Evolutionary conservation across 139 green algal species (phyloP).

Genomic region (Chlorokybus atmophyticus): DNA sequence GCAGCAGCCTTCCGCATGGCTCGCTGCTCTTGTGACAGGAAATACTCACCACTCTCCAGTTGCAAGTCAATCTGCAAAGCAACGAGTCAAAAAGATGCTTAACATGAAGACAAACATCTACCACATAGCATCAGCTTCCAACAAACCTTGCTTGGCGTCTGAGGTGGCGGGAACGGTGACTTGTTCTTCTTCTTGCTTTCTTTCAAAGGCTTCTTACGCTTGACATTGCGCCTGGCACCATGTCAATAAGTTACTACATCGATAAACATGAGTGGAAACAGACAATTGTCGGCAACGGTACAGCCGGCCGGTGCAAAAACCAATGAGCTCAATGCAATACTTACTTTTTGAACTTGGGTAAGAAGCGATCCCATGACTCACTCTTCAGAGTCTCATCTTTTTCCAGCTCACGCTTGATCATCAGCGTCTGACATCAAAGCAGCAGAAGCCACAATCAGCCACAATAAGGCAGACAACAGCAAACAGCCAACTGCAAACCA

Average conservation of each 20-base stretch:
- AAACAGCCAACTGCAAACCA: too few species aligned
- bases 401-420: slow-evolving; percentile 96
- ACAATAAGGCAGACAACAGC: too few species aligned
- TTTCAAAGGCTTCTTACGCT: slow-evolving; percentile 66
- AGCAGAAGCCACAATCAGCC: too few species aligned
- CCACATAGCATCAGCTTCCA: neutral
- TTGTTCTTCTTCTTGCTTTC: slow-evolving; percentile 61
- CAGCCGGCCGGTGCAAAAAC: too few species aligned
- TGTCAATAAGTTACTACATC: too few species aligned
- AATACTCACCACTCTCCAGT: slow-evolving; percentile 94
- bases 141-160: slow-evolving; percentile 64
- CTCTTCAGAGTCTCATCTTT: slow-evolving; percentile 75
- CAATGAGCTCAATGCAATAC: too few species aligned
- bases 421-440: slow-evolving; percentile 46
- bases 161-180: slow-evolving; percentile 91
- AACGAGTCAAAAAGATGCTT: neutral
- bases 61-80: slow-evolving; percentile 33
- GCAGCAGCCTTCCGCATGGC: slow-evolving; percentile 11
- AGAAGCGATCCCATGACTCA: slow-evolving; percentile 94
- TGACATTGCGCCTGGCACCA: slow-evolving; percentile 75
- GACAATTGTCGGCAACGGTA: too few species aligned
- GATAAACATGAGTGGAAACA: too few species aligned
- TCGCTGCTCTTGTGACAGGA: slow-evolving; percentile 53
- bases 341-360: slow-evolving; percentile 96
- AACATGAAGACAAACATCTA: neutral